Evolutionary conservation across 2,329 filamentous ascomycete genomes (phyloP).

Genomic region (Beauveria sp.): DNA sequence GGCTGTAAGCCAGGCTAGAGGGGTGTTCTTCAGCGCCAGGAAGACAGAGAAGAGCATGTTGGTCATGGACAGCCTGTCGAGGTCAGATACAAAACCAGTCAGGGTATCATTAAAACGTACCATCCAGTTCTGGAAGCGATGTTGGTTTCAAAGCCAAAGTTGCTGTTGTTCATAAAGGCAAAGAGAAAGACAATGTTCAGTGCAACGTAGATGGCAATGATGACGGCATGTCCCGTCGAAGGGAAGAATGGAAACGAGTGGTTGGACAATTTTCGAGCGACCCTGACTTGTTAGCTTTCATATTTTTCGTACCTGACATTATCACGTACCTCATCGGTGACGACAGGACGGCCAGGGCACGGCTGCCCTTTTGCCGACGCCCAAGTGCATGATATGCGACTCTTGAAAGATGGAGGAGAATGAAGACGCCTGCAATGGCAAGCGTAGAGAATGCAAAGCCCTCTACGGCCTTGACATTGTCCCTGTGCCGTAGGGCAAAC

Average conservation of each 20-base stretch:
- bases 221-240: slow-evolving; percentile 25
- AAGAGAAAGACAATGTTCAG: slow-evolving; percentile 29
- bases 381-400: background rate
- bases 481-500: background rate
- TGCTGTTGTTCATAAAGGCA: slow-evolving; percentile 25
- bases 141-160: slow-evolving; percentile 24
- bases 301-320: background rate
- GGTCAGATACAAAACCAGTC: background rate
- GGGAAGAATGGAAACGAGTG: slow-evolving; percentile 21
- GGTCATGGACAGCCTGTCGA: slow-evolving; percentile 28
- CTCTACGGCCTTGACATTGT: slow-evolving; percentile 6
- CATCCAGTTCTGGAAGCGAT: slow-evolving; percentile 32
- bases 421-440: background rate
- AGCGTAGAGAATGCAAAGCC: slow-evolving; percentile 1
- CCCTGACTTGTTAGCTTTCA: slow-evolving; percentile 16
- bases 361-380: background rate
- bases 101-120: slow-evolving; percentile 18
- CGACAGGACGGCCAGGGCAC: background rate
- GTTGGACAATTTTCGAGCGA: slow-evolving; percentile 20
- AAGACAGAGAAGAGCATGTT: slow-evolving; percentile 48
- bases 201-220: slow-evolving; percentile 23
- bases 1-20: slow-evolving; percentile 42
- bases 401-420: background rate
- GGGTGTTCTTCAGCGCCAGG: slow-evolving; percentile 51
- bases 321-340: slow-evolving; percentile 1